These are phyloP conservation scores for Mycena latifolia DNA, from an alignment of 768 basidiomycete genomes.

Conservation along the genomic window DNA sequence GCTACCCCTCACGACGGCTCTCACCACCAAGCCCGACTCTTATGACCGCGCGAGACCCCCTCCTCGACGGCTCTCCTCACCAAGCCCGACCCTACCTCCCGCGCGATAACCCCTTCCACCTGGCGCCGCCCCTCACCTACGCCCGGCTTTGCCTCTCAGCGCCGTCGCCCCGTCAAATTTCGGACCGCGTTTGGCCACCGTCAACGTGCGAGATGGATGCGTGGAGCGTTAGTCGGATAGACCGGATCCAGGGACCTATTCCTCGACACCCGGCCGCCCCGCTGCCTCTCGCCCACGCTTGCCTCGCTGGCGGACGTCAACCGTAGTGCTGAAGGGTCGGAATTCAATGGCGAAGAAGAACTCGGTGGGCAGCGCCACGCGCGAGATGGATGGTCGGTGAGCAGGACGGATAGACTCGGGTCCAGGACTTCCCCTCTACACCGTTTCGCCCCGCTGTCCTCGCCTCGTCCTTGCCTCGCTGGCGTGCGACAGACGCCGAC, in stretches of 20 bases:
- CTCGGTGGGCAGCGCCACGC: background rate
- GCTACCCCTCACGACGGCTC: too few species aligned
- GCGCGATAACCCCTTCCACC: too few species aligned
- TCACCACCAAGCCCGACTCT: background rate
- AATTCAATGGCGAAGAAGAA: background rate
- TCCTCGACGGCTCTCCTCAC: background rate
- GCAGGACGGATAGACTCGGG: constrained; percentile 1
- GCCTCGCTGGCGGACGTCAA: background rate
- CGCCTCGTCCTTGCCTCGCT: background rate
- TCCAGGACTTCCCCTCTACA: background rate
- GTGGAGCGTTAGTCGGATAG: background rate
- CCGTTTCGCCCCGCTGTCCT: background rate
- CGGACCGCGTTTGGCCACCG: background rate
- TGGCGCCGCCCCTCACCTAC: too few species aligned
- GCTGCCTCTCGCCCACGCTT: background rate
- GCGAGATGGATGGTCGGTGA: background rate
- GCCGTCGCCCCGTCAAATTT: too few species aligned
- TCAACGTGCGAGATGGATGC: background rate
- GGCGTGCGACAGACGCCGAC: background rate
- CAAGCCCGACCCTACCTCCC: too few species aligned
- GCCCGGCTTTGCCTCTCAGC: too few species aligned
- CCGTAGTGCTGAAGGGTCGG: background rate
- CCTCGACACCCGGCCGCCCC: background rate
- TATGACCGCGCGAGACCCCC: background rate
- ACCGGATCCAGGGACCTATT: background rate